phyloP scores from a whole-genome alignment of 768 basidiomycete species.

The Lepiota brunneoincarnata region DNA sequence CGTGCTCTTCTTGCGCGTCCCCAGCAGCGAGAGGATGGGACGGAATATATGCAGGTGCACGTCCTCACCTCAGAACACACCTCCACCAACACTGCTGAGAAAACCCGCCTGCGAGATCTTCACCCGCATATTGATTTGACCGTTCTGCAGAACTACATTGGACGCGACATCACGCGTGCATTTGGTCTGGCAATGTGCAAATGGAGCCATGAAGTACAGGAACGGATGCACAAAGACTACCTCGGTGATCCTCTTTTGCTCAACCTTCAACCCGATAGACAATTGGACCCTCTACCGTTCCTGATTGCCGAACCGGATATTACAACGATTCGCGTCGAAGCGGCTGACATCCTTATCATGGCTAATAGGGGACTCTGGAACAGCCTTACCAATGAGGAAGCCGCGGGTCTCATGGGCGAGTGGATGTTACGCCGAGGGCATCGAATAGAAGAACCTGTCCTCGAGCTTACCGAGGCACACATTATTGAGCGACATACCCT shows the following conservation, averaged over 20 bases:
- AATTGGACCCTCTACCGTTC: no score
- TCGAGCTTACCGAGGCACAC: no score
- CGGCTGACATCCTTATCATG: constrained; percentile 53
- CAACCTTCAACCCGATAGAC: no score
- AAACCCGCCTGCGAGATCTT: constrained; percentile 23
- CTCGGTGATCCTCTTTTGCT: constrained; percentile 35
- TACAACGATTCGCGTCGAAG: constrained; percentile 35
- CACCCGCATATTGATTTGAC: constrained; percentile 24
- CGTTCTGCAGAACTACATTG: constrained; percentile 17
- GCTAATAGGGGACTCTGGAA: constrained; percentile 55
- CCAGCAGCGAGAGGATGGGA: constrained; percentile 19
- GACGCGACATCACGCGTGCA: constrained; percentile 30
- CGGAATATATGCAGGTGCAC: constrained; percentile 24
- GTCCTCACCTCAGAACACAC: constrained; percentile 39
- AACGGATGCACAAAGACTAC: constrained; percentile 30
- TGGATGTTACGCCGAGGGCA: constrained; percentile 33
- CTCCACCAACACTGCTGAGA: constrained; percentile 29
- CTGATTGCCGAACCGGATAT: constrained; percentile 53
- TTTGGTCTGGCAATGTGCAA: constrained; percentile 45
- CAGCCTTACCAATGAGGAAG: constrained; percentile 50
- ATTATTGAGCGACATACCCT: no score
- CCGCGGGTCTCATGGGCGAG: constrained; percentile 50
- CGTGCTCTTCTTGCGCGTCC: constrained; percentile 40
- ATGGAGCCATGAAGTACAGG: constrained; percentile 37
- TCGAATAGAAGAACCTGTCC: not conserved